A percentile compares a stretch with the other conserved stretches of the same genome.
These are phyloP conservation scores for Arachis stenosperma DNA, from an alignment of 306 rosid species.

Conservation along the genomic window DNA sequence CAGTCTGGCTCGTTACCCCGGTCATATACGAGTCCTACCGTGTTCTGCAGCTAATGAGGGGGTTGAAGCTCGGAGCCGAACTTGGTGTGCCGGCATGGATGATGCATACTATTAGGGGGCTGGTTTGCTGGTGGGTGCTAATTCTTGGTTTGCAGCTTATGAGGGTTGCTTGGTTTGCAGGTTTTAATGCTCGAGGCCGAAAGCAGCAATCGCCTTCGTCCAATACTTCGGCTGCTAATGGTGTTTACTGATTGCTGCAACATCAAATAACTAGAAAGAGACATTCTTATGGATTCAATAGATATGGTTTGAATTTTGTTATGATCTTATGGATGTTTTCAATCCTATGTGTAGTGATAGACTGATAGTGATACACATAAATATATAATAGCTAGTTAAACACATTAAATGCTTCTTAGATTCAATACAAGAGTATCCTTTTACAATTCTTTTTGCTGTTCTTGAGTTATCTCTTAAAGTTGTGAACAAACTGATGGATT, in stretches of 20 bases:
- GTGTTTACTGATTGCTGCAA: conserved; percentile 16
- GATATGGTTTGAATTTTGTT: conserved; percentile 19
- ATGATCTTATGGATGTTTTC: conserved; percentile 26
- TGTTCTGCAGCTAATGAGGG: conserved; percentile 90
- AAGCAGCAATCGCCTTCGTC: conserved; percentile 36
- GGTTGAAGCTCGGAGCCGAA: conserved; percentile 82
- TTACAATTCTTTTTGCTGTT: neutral
- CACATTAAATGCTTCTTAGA: too few species aligned
- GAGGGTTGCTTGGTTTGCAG: conserved; percentile 98
- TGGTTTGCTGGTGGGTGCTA: conserved; percentile 96
- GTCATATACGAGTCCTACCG: conserved; percentile 82
- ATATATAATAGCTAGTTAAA: conserved; percentile 1
- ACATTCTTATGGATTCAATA: conserved; percentile 15
- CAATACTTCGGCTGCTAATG: conserved; percentile 42
- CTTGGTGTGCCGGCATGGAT: conserved; percentile 79
- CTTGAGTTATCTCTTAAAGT: conserved; percentile 12
- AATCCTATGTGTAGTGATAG: conserved; percentile 26
- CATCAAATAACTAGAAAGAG: conserved; percentile 18
- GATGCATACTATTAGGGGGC: conserved; percentile 71
- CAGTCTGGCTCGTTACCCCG: conserved; percentile 95
- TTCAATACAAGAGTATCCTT: too few species aligned
- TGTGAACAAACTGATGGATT: neutral
- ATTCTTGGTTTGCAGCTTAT: conserved; percentile 87
- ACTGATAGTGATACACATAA: conserved; percentile 27
- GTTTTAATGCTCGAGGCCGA: conserved; percentile 55